Conservation (phyloP, 768 basidiomycete genomes). For the Xanthoconium purpureum region DNA sequence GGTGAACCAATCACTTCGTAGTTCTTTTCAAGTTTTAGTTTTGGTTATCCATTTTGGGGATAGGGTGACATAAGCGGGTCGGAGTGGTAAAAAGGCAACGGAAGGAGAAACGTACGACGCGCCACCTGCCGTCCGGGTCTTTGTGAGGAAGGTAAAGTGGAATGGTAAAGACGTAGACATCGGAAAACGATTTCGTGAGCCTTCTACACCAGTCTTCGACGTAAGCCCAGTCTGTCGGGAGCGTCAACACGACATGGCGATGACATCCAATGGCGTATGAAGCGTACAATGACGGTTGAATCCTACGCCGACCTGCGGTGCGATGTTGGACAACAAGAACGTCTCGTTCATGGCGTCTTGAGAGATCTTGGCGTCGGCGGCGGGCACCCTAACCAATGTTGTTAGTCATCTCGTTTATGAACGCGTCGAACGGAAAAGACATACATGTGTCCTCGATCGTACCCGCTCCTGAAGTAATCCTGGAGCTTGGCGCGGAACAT, state of each 20-base stretch:
- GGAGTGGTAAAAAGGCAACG: neutral
- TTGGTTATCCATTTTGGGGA: neutral
- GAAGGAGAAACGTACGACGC: constrained; percentile 65
- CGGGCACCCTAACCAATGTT: constrained; percentile 69
- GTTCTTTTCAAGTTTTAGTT: constrained; percentile 42
- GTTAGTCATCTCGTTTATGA: neutral
- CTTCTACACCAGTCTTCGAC: constrained; percentile 93
- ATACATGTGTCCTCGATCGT: constrained; percentile 96
- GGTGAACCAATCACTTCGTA: constrained; percentile 95
- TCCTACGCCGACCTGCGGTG: constrained; percentile 95
- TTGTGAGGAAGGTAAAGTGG: constrained; percentile 91
- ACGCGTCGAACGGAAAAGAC: constrained; percentile 26
- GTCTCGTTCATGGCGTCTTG: constrained; percentile 97
- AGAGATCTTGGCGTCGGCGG: constrained; percentile 90
- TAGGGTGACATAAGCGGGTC: neutral
- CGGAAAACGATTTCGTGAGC: constrained; percentile 81
- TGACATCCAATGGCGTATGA: neutral
- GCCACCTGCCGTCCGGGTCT: constrained; percentile 90
- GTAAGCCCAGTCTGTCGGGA: constrained; percentile 84
- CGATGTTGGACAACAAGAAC: constrained; percentile 91
- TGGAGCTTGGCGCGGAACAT: constrained; percentile 77
- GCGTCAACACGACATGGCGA: neutral
- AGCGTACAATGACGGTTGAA: constrained; percentile 91
- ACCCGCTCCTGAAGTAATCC: constrained; percentile 92
- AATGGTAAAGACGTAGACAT: constrained; percentile 97